phyloP scores from a whole-genome alignment of 2,329 filamentous ascomycete species.

The Elsinoe necatrix region DNA sequence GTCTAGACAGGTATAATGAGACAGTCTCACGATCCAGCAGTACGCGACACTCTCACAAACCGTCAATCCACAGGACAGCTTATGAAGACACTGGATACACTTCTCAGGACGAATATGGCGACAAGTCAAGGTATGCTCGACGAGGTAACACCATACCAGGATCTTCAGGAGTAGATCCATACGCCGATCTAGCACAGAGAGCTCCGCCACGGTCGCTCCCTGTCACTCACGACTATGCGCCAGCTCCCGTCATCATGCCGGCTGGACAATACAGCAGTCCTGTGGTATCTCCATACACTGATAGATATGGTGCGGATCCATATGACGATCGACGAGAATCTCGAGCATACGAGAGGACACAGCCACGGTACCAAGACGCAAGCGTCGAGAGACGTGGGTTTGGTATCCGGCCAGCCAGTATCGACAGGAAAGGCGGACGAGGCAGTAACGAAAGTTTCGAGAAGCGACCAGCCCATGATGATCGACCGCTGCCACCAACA shows the following conservation, averaged over 20 bases:
- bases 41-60: constrained; percentile 35
- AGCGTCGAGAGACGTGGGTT: constrained; percentile 41
- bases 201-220: constrained; percentile 14
- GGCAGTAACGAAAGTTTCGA: constrained; percentile 36
- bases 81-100: constrained; percentile 10
- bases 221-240: constrained; percentile 12
- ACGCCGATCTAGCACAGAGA: background rate
- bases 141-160: constrained; percentile 6
- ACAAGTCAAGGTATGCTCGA: background rate
- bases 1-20: constrained; percentile 60
- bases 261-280: constrained; percentile 5
- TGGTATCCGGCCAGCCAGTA: constrained; percentile 33
- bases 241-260: constrained; percentile 21
- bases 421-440: constrained; percentile 23
- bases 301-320: constrained; percentile 27
- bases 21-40: constrained; percentile 36
- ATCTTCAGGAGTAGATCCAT: background rate
- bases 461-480: constrained; percentile 26
- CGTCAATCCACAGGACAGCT: background rate
- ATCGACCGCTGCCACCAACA: constrained; percentile 14
- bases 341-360: constrained; percentile 27
- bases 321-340: constrained; percentile 38
- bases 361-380: constrained; percentile 33
- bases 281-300: constrained; percentile 5
- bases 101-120: constrained; percentile 11